phyloP scores from a whole-genome alignment of 2,329 filamentous ascomycete species.

The Allantophomopsis lycopodina region DNA sequence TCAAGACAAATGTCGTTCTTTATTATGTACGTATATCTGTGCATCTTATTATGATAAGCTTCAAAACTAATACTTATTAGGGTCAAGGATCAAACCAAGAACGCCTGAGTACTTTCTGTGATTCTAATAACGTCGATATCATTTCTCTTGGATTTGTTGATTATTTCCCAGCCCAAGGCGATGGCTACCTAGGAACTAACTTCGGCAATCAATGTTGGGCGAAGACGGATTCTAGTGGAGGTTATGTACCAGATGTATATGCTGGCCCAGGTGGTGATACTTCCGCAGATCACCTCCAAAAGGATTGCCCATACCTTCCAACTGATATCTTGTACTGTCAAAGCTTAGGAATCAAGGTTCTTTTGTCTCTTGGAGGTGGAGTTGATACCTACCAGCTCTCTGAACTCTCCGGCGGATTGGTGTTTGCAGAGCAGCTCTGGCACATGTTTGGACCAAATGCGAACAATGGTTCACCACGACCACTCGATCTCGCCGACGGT shows the following conservation, averaged over 20 bases:
- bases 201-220: constrained; percentile 27
- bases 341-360: constrained; percentile 22
- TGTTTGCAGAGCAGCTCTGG: constrained; percentile 24
- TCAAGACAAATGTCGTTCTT: constrained; percentile 25
- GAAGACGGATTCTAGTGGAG: constrained; percentile 7
- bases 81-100: constrained; percentile 25
- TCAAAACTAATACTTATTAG: constrained; percentile 10
- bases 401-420: constrained; percentile 20
- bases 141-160: constrained; percentile 28
- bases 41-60: background rate
- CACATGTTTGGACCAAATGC: constrained; percentile 21
- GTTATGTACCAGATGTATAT: constrained; percentile 16
- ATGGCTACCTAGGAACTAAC: constrained; percentile 25
- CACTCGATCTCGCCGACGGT: too few species aligned
- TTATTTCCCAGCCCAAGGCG: constrained; percentile 25
- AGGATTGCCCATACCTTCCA: constrained; percentile 20
- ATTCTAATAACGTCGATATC: constrained; percentile 24
- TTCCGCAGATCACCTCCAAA: constrained; percentile 18
- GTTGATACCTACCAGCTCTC: constrained; percentile 20
- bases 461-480: constrained; percentile 8
- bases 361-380: constrained; percentile 24
- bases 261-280: constrained; percentile 13
- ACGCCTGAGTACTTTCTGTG: constrained; percentile 23
- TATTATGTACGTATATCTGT: constrained; percentile 23
- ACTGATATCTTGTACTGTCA: constrained; percentile 23